Evolutionary conservation across 2,329 filamentous ascomycete species (phyloP).

Genomic region (Neonectria ditissima): DNA sequence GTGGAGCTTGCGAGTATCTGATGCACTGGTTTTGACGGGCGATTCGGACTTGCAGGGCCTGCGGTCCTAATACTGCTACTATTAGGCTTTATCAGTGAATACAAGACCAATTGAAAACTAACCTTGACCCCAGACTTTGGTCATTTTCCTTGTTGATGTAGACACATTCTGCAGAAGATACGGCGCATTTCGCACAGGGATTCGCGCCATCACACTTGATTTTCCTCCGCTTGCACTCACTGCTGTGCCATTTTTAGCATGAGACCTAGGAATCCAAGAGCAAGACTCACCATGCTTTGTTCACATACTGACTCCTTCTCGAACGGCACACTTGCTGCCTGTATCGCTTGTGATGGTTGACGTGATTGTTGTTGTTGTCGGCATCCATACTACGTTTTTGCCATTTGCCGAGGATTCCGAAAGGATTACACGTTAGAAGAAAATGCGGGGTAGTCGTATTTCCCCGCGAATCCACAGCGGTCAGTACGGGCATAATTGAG

Average conservation of each 20-base stretch:
- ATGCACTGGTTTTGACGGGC: neutral
- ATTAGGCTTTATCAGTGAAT: neutral
- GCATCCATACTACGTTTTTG: neutral
- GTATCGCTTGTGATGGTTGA: neutral
- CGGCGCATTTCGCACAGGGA: conserved; percentile 2
- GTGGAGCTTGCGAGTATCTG: neutral
- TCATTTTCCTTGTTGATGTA: neutral
- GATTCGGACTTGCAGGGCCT: neutral
- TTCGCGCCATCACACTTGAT: conserved; percentile 12
- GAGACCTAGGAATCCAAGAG: neutral
- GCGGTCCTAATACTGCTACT: neutral
- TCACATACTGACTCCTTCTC: conserved; percentile 9
- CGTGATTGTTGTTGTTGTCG: neutral
- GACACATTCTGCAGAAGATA: neutral
- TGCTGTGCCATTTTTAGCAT: neutral
- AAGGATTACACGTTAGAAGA: neutral
- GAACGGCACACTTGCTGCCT: conserved; percentile 1
- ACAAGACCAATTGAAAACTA: neutral
- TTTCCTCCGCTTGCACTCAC: conserved; percentile 18
- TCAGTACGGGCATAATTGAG: too few species aligned
- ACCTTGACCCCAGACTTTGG: neutral
- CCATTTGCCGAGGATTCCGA: too few species aligned
- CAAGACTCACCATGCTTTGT: conserved; percentile 8
- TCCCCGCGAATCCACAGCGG: too few species aligned
- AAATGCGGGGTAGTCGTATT: neutral